Conservation (phyloP, 768 basidiomycete genomes). For the Cyclocybe aegerita region DNA sequence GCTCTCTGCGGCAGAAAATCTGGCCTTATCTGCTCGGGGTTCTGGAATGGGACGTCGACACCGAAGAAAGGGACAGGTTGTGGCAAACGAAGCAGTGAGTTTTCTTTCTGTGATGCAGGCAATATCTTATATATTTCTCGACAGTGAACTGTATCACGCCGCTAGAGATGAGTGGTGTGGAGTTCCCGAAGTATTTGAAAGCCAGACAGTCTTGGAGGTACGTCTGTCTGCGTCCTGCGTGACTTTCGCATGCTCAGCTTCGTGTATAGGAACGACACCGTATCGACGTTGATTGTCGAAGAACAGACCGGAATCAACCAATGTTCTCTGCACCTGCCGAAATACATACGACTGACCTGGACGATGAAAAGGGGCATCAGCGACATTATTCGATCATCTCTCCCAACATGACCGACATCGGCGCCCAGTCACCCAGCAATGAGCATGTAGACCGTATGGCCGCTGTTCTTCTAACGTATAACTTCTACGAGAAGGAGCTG, state of each 20-base stretch:
- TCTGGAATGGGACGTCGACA: conserved; percentile 73
- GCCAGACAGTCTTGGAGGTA: conserved; percentile 81
- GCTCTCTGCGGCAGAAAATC: conserved; percentile 62
- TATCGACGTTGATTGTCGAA: conserved; percentile 94
- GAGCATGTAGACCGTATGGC: conserved; percentile 90
- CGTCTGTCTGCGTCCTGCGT: conserved; percentile 12
- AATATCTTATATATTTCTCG: conserved; percentile 4
- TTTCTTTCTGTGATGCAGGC: not conserved
- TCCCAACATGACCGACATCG: conserved; percentile 68
- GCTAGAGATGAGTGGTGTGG: conserved; percentile 84
- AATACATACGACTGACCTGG: conserved; percentile 31
- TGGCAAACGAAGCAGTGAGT: conserved; percentile 68
- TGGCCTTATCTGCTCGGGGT: conserved; percentile 94
- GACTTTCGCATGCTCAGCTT: conserved; percentile 2
- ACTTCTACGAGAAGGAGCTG: conserved; percentile 84
- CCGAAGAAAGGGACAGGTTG: conserved; percentile 53
- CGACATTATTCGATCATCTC: conserved; percentile 72
- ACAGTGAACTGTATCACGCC: conserved; percentile 66
- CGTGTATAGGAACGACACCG: conserved; percentile 74
- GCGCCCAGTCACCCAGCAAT: conserved; percentile 86
- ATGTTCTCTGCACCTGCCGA: conserved; percentile 62
- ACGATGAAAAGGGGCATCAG: conserved; percentile 56
- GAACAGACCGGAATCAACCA: conserved; percentile 93
- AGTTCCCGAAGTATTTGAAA: conserved; percentile 77
- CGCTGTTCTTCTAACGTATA: conserved; percentile 85